Conservation (phyloP, 2,329 filamentous ascomycete genomes). For the Aspergillus spinulosporus region DNA sequence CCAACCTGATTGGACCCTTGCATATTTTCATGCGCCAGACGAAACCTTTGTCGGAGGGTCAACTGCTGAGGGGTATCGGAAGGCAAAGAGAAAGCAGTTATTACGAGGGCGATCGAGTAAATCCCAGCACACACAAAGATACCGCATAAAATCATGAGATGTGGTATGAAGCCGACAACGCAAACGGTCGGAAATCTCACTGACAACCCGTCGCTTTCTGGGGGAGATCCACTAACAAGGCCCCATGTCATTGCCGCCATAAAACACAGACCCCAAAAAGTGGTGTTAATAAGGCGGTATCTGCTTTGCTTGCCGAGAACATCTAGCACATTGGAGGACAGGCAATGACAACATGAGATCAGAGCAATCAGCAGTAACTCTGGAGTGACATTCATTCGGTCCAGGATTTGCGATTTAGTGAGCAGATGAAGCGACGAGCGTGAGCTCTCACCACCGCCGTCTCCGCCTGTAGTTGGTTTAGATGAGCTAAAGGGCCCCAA, state of each 20-base stretch:
- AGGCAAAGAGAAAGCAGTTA: slow-evolving; percentile 71
- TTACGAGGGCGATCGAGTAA: slow-evolving; percentile 71
- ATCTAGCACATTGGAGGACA: slow-evolving; percentile 80
- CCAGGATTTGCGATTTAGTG: slow-evolving; percentile 61
- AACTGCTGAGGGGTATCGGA: slow-evolving; percentile 47
- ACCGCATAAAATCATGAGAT: slow-evolving; percentile 80
- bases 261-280: slow-evolving; percentile 85
- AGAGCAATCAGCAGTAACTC: slow-evolving; percentile 85
- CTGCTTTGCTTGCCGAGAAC: slow-evolving; percentile 76
- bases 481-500: slow-evolving; percentile 63
- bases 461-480: slow-evolving; percentile 46
- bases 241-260: slow-evolving; percentile 84
- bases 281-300: slow-evolving; percentile 82
- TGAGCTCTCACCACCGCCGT: slow-evolving; percentile 39
- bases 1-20: slow-evolving; percentile 87
- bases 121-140: slow-evolving; percentile 75
- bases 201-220: slow-evolving; percentile 58
- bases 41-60: slow-evolving; percentile 61
- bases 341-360: slow-evolving; percentile 84
- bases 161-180: slow-evolving; percentile 91
- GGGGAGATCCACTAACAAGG: slow-evolving; percentile 53
- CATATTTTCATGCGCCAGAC: slow-evolving; percentile 78
- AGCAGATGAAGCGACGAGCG: slow-evolving; percentile 41
- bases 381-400: slow-evolving; percentile 80
- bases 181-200: slow-evolving; percentile 91